Base-by-base conservation (phyloP, 495 filamentous ascomycete genomes). In the Penicillium pulvis region DNA sequence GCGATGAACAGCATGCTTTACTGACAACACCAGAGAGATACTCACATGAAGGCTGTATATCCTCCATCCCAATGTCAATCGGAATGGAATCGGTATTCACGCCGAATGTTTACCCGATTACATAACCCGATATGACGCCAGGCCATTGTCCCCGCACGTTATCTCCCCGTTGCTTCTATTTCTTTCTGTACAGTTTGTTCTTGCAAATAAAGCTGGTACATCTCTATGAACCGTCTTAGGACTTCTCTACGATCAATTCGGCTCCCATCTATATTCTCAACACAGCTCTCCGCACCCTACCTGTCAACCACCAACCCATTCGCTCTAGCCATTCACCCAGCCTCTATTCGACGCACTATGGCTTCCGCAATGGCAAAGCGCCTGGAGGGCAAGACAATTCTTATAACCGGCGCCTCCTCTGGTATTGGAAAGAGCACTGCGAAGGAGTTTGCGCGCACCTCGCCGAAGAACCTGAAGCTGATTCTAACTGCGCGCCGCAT, bases 381-480 rank as follows among this genome's bases (percentile, higher is more conserved):
- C 78, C 89, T 98, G 44, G 83, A 89, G 60, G 92, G 92, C 83
- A 98, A 98, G 77, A 98, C 92, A 1, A 84, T 98, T 43, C 72
- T 98, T 36, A 84, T 98, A 53, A 98, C 94, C 0, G 94, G 94
- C 42, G 94, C 94, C 36, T 94, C 90, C 0, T 96, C 93, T 2
- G 94, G 94, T 44, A 98, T 98, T 68, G 94, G 94, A 2, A 83
- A 83, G 55, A 88, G 85, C 70, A 91, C 87, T 47, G 94, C 94
- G 26, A 79, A 91, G 64, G 94, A 98, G 71, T 98, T 98, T 66
- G 94, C 94, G 14, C 85, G 89, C 48, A 93, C 94, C 1, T 81
- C 88, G 17, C 93, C 94, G 6, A 84, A 85, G 55, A 79, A 85
- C 71, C 84, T 98, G 52, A 91, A 90, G 71, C 81, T 98, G 30